Conservation (phyloP, 2,329 filamentous ascomycete species). For the Teratosphaeria epicoccoides region DNA sequence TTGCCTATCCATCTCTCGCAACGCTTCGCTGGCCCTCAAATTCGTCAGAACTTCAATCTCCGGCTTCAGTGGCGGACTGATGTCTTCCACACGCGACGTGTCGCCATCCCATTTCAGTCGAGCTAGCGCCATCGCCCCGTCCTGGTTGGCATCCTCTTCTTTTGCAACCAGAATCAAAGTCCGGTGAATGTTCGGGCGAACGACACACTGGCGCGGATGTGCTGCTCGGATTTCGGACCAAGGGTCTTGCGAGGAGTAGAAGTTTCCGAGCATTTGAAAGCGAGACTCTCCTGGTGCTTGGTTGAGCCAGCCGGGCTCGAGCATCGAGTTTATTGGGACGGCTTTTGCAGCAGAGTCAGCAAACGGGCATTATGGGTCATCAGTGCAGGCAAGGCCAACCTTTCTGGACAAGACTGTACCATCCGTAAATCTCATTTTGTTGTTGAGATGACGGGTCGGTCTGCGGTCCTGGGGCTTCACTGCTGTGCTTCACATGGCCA, state of each 20-base stretch:
- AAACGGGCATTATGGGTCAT: not conserved
- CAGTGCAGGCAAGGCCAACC: not conserved
- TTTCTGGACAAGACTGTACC: slow-evolving; percentile 2
- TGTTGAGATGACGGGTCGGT: not conserved
- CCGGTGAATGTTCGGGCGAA: not conserved
- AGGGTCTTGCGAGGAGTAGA: not conserved
- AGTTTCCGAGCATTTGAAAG: slow-evolving; percentile 1
- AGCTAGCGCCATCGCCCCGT: not conserved
- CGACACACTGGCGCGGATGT: not conserved
- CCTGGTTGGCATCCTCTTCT: not conserved
- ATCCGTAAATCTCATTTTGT: not conserved
- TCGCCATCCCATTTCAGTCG: slow-evolving; percentile 1
- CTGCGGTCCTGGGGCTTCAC: not conserved
- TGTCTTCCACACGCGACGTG: not conserved
- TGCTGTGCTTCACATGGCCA: not conserved
- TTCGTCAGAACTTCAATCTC: not conserved
- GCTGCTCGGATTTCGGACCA: not conserved
- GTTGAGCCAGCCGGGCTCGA: not conserved
- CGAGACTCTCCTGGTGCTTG: not conserved
- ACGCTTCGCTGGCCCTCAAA: not conserved
- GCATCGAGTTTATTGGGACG: not conserved
- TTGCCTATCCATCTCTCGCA: not conserved
- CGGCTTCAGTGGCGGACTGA: not conserved
- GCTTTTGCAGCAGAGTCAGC: not conserved
- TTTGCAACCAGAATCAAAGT: not conserved